These are phyloP conservation scores for Craterostigma plantagineum DNA, from an alignment of 257 asterid species.

Conservation along the genomic window DNA sequence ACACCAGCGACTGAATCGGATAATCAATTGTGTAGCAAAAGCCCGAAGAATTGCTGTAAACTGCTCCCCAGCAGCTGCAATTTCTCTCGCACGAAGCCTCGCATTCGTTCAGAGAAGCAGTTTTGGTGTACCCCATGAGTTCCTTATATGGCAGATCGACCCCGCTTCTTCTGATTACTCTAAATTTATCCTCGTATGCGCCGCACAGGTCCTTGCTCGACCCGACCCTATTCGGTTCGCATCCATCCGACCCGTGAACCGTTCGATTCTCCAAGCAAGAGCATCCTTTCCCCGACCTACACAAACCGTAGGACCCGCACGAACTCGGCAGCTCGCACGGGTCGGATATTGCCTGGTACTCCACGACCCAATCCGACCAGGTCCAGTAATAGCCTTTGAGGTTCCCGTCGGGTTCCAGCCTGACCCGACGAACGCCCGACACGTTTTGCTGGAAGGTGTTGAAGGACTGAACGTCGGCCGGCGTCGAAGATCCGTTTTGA, in stretches of 20 bases:
- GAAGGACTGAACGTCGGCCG: conserved; percentile 63
- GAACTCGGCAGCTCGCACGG: conserved; percentile 53
- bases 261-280: conserved; percentile 50
- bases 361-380: conserved; percentile 58
- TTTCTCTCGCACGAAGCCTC: conserved; percentile 39
- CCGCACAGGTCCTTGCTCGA: conserved; percentile 36
- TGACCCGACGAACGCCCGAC: conserved; percentile 48
- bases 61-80: conserved; percentile 88
- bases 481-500: conserved; percentile 37
- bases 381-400: conserved; percentile 73
- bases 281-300: conserved; percentile 46
- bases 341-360: conserved; percentile 46
- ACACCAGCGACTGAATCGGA: conserved; percentile 43
- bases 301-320: conserved; percentile 66
- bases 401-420: conserved; percentile 63
- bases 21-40: conserved; percentile 66
- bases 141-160: conserved; percentile 78
- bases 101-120: conserved; percentile 32
- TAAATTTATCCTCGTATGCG: conserved; percentile 18
- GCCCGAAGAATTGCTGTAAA: conserved; percentile 74
- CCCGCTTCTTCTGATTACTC: conserved; percentile 25
- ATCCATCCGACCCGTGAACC: conserved; percentile 17
- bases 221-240: conserved; percentile 15
- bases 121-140: conserved; percentile 28
- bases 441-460: conserved; percentile 41